A percentile compares a stretch with the other conserved stretches of the same genome.
Evolutionary conservation across 768 basidiomycete genomes (phyloP).

Genomic region (Podaxis sp.): DNA sequence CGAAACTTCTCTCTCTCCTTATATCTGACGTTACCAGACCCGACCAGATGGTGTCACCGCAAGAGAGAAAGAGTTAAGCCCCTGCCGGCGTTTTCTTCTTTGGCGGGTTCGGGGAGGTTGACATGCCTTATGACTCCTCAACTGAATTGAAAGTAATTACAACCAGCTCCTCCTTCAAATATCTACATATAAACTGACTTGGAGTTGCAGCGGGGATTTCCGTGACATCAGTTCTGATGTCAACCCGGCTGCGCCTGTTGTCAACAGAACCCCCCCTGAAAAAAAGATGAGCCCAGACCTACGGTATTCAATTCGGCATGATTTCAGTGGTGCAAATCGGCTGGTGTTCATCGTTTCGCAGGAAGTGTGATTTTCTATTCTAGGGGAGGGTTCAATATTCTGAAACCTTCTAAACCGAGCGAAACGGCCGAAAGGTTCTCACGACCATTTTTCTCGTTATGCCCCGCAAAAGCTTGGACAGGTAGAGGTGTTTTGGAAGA

Average conservation of each 20-base stretch:
- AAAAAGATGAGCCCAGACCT: not conserved
- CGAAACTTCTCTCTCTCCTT: not conserved
- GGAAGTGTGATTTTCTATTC: not conserved
- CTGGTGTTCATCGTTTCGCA: not conserved
- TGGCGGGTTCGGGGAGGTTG: not conserved
- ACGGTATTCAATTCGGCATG: conserved; percentile 8
- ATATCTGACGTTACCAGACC: not conserved
- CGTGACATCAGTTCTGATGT: not conserved
- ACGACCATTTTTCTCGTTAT: not conserved
- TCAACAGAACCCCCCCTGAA: not conserved
- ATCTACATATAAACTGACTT: not conserved
- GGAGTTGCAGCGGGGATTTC: conserved; percentile 1
- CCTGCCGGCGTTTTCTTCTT: not conserved
- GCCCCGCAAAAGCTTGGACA: not conserved
- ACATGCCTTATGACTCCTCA: not conserved
- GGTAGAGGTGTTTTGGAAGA: not conserved
- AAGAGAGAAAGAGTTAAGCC: not conserved
- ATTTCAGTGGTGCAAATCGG: not conserved
- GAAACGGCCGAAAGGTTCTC: not conserved
- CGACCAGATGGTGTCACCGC: not conserved
- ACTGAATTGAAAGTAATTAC: not conserved
- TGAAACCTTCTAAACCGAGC: not conserved
- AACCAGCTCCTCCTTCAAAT: not conserved
- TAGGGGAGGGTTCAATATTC: not conserved
- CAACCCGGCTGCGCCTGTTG: not conserved